Evolutionary conservation across 257 asterid genomes (phyloP).

Genomic region (Solanum piurae): DNA sequence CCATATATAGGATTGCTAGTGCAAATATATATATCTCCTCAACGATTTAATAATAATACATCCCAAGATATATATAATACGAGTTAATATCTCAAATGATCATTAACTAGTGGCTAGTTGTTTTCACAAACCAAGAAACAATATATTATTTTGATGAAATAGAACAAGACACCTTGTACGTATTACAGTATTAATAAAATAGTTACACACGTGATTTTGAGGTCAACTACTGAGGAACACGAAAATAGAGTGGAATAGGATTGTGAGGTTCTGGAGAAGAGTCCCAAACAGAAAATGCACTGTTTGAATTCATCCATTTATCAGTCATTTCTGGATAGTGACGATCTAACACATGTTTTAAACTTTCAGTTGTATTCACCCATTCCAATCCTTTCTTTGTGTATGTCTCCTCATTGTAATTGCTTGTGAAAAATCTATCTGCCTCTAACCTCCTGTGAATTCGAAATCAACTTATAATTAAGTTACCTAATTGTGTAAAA

Average conservation of each 20-base stretch:
- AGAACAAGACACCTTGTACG: background rate
- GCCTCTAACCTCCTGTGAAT: conserved; percentile 50
- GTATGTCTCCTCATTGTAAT: conserved; percentile 45
- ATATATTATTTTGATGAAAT: background rate
- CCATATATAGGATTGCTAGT: background rate
- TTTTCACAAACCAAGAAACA: too few relatives aligned
- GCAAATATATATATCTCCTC: background rate
- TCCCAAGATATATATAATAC: too few relatives aligned
- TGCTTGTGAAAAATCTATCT: conserved; percentile 45
- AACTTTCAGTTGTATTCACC: conserved; percentile 51
- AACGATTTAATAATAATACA: background rate
- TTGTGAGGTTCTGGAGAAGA: conserved; percentile 25
- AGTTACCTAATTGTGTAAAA: background rate
- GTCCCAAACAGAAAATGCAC: conserved; percentile 69
- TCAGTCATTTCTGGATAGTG: conserved; percentile 48
- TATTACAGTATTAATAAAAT: background rate
- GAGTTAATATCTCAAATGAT: too few relatives aligned
- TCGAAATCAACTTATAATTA: too few relatives aligned
- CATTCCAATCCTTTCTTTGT: conserved; percentile 51
- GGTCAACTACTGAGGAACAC: conserved; percentile 18
- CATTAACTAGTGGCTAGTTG: too few relatives aligned
- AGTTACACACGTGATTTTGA: background rate
- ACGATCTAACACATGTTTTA: conserved; percentile 47
- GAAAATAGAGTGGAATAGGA: conserved; percentile 40
- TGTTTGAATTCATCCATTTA: conserved; percentile 48